Base-by-base conservation (phyloP, 306 rosid species). In the Alnus rubra region DNA sequence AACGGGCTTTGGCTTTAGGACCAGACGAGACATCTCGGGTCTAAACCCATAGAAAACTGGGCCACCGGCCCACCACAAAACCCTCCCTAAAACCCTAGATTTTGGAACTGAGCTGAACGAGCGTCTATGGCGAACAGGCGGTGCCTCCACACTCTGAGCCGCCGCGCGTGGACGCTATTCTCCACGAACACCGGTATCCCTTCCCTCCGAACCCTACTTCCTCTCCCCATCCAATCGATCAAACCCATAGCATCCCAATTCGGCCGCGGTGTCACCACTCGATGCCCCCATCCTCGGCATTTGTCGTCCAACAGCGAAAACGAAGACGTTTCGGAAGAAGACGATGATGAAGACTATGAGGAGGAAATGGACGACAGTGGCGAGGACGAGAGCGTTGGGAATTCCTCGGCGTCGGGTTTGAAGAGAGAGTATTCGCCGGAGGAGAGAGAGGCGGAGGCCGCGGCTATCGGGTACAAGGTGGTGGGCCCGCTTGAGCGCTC, bases 371-470 rank as follows among this genome's bases (percentile, higher is more conserved):
- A 37, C 4, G 85, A 87, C 19, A 74, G 49, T 64, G 74, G 82
- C 3, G 95, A 84, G 78, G 86, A 87, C 48, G 86, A 79, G 78
- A 69, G 58, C 7, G 82, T 50, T 18, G 87, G 84, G 37, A 8
- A 18, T 72, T 87, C 80, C 31, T 13, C 85, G 0, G 83, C 23
- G 52, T 73, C 90, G 7, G 33, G 80, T 10, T 49, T 83, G 76
- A 83, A 83, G 52, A 89, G 86, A 73, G 93, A 75, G 84, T 90
- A 84, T 68, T 78, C 92, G n/a, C 49, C 85, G 74, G 97, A 90
- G 81, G 97, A 93, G 87, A 90, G 72, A 79, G 91, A 85, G 76
- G 93, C 78, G n/a, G 99, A 93, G 87, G 90, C 97, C 0, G 85
- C 81, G 28, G 82, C 81, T 37, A 90, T 93, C 79, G 99, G 98